phyloP scores from a whole-genome alignment of 1,139 yeast genomes.

The Taiozyma sp. region DNA sequence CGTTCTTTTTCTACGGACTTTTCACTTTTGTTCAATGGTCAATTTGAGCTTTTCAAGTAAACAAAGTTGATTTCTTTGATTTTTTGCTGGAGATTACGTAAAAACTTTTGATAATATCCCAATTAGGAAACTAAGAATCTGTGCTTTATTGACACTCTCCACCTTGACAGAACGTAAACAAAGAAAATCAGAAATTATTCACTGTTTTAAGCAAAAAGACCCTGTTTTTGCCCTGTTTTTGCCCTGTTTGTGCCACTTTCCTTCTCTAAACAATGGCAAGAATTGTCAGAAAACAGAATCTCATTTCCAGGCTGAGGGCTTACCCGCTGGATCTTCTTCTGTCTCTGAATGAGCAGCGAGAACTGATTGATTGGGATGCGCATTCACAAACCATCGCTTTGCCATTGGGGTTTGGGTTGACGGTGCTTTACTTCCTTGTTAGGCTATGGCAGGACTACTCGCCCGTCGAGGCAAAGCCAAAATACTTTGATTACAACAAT shows the following conservation, averaged over 20 bases:
- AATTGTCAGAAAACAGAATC: conserved; percentile 16
- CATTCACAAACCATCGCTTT: conserved; percentile 42
- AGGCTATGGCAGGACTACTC: conserved; percentile 31
- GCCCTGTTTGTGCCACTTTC: neutral
- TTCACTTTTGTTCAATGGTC: neutral
- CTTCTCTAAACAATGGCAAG: conserved; percentile 2
- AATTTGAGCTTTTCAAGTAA: neutral
- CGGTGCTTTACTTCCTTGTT: conserved; percentile 27
- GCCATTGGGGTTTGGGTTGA: conserved; percentile 41
- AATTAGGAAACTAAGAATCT: neutral
- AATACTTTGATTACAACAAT: conserved; percentile 24
- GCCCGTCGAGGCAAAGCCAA: conserved; percentile 17
- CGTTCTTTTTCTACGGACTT: neutral
- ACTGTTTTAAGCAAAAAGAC: too few relatives aligned
- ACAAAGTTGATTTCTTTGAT: neutral
- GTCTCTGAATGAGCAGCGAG: conserved; percentile 46
- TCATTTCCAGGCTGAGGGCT: conserved; percentile 35
- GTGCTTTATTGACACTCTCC: neutral
- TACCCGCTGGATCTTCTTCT: conserved; percentile 56
- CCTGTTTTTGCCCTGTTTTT: too few relatives aligned
- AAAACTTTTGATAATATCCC: neutral
- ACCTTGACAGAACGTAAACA: neutral
- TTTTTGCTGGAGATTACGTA: neutral
- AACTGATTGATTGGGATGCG: conserved; percentile 64
- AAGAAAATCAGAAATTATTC: neutral